Evolutionary conservation across 2,329 filamentous ascomycete species (phyloP).

Genomic region (Colletotrichum destructivum): DNA sequence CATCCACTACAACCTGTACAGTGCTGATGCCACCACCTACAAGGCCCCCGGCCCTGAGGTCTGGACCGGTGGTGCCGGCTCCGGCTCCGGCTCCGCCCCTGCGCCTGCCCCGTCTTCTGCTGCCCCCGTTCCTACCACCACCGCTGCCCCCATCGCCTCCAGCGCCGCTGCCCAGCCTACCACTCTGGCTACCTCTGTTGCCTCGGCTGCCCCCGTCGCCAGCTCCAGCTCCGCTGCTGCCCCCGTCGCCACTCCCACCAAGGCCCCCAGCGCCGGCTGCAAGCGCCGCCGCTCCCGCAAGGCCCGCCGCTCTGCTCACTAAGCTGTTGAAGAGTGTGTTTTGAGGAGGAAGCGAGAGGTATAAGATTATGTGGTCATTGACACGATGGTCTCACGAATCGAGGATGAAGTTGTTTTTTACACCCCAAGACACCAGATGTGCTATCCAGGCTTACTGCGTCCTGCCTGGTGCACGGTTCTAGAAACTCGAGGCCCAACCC

Average conservation of each 20-base stretch:
- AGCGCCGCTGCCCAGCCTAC: conserved; percentile 23
- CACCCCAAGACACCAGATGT: conserved; percentile 39
- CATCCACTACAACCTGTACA: conserved; percentile 73
- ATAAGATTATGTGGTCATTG: not conserved
- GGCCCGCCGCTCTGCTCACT: conserved; percentile 41
- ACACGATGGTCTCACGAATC: conserved; percentile 7
- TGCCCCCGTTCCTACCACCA: conserved; percentile 22
- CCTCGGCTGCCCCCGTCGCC: conserved; percentile 30
- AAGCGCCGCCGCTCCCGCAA: conserved; percentile 40
- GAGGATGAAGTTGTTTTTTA: conserved; percentile 17
- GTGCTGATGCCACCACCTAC: conserved; percentile 48
- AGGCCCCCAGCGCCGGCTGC: conserved; percentile 32
- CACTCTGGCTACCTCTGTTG: conserved; percentile 35
- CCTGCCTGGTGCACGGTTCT: conserved; percentile 31
- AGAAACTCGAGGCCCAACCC: not conserved
- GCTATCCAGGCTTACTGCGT: conserved; percentile 32
- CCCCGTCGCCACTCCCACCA: conserved; percentile 44
- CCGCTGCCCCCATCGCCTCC: conserved; percentile 21
- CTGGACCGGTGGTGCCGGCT: conserved; percentile 47
- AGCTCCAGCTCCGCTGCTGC: conserved; percentile 29
- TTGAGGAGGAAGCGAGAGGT: not conserved
- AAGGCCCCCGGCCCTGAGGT: conserved; percentile 54
- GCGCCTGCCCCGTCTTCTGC: conserved; percentile 21
- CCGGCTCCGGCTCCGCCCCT: conserved; percentile 30
- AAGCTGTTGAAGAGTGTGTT: conserved; percentile 3